These are phyloP conservation scores for Thraustotheca clavata DNA, from an alignment of 352 stramenopile species.

Conservation along the genomic window DNA sequence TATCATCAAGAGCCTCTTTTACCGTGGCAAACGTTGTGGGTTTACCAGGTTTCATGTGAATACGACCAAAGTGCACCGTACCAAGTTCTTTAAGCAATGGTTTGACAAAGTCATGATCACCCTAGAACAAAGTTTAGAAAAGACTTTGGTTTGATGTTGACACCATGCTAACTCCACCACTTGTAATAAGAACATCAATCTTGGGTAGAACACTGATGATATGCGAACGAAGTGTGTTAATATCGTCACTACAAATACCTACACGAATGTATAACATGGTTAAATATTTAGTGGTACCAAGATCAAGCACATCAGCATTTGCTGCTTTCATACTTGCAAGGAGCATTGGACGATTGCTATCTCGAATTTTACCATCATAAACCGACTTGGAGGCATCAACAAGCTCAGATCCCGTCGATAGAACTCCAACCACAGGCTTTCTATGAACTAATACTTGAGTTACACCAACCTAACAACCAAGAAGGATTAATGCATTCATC, in stretches of 20 bases:
- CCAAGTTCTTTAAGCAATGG: conserved; percentile 77
- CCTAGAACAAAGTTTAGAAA: conserved; percentile 25
- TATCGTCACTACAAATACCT: conserved; percentile 67
- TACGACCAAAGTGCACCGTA: conserved; percentile 90
- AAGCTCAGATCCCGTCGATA: conserved; percentile 95
- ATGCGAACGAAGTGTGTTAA: conserved; percentile 38
- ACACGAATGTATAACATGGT: conserved; percentile 3
- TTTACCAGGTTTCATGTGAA: conserved; percentile 98
- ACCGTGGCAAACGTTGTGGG: conserved; percentile 95
- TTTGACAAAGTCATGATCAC: conserved; percentile 92
- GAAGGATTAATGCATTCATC: background rate
- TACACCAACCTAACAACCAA: conserved; percentile 47
- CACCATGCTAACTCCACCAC: conserved; percentile 91
- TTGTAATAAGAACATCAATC: conserved; percentile 92
- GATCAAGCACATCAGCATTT: conserved; percentile 39
- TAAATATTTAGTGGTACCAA: conserved; percentile 24
- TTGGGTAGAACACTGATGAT: conserved; percentile 36
- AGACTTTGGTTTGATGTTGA: background rate
- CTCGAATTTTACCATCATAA: conserved; percentile 80
- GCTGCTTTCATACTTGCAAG: conserved; percentile 48
- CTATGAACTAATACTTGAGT: conserved; percentile 58
- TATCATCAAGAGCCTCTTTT: conserved; percentile 7
- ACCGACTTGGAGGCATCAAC: conserved; percentile 45
- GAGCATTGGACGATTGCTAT: conserved; percentile 94
- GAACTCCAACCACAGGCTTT: conserved; percentile 78